phyloP scores from a whole-genome alignment of 305 asterid genomes.

The Plantago coronopus region DNA sequence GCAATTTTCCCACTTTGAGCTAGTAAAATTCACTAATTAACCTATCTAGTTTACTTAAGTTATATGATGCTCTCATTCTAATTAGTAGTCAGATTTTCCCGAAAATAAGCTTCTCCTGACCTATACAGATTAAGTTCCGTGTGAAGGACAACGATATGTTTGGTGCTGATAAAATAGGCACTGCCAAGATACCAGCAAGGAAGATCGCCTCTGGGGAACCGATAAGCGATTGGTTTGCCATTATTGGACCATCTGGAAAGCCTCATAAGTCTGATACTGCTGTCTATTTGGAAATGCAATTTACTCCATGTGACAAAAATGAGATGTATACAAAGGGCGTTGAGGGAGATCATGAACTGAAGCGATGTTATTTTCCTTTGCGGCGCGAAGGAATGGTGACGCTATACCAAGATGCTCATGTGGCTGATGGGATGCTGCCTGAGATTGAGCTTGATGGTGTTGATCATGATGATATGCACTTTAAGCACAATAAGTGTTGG shows the following conservation, averaged over 20 bases:
- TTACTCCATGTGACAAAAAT: constrained; percentile 45
- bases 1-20: no score
- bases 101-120: no score
- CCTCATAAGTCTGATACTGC: constrained; percentile 79
- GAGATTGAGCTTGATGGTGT: constrained; percentile 52
- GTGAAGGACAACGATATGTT: constrained; percentile 91
- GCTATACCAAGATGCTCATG: constrained; percentile 88
- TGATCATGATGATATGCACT: constrained; percentile 28
- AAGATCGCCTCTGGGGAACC: constrained; percentile 52
- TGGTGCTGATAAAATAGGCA: constrained; percentile 84
- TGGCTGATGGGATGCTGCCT: constrained; percentile 62
- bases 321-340: constrained; percentile 38
- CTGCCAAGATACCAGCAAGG: constrained; percentile 52
- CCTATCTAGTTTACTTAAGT: no score
- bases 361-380: constrained; percentile 72
- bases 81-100: no score
- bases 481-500: constrained; percentile 73
- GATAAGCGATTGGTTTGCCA: constrained; percentile 77
- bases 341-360: constrained; percentile 37
- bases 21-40: no score
- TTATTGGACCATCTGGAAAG: constrained; percentile 55
- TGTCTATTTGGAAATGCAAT: constrained; percentile 45
- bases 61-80: no score
- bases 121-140: constrained; percentile 70
- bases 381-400: constrained; percentile 75